Percentiles rank a stretch among this genome's conserved stretches.
phyloP scores from a whole-genome alignment of 208 protist genomes.

The Leishmania arabica region DNA sequence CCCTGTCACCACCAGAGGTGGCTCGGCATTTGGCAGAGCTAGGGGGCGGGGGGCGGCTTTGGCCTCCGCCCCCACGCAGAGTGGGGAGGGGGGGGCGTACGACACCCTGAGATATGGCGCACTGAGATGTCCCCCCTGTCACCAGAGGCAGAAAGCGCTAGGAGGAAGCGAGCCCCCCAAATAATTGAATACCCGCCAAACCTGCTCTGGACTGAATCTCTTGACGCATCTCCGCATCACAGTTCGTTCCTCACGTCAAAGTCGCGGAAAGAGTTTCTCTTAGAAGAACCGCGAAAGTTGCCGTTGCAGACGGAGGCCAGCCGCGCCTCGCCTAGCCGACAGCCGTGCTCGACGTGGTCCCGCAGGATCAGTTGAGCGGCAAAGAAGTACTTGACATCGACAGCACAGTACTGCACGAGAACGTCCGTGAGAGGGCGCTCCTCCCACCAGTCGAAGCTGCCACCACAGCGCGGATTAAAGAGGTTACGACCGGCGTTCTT shows the following conservation, averaged over 20 bases:
- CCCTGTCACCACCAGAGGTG: background rate
- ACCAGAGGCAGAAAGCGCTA: background rate
- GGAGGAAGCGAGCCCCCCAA: background rate
- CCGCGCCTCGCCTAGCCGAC: conserved; percentile 24
- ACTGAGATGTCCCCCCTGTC: background rate
- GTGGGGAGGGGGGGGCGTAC: background rate
- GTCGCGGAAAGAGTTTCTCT: conserved; percentile 40
- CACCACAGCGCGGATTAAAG: conserved; percentile 51
- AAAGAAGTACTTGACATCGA: conserved; percentile 75
- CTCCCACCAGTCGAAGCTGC: conserved; percentile 55
- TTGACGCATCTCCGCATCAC: background rate
- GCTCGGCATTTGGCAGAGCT: background rate
- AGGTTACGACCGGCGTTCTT: conserved; percentile 46
- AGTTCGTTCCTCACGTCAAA: conserved; percentile 13
- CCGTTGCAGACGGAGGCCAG: conserved; percentile 40
- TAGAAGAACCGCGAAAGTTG: conserved; percentile 29
- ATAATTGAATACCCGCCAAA: too few relatives aligned
- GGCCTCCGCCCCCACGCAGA: background rate
- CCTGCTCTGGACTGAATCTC: too few relatives aligned
- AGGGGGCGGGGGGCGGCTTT: background rate
- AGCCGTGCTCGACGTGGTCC: conserved; percentile 31
- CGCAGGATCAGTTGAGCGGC: conserved; percentile 35
- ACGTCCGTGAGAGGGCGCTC: conserved; percentile 45
- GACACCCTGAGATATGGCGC: background rate
- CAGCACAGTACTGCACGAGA: conserved; percentile 62